Percentiles rank a stretch among this genome's conserved stretches.
Evolutionary conservation across 1,284 basidiomycete genomes (phyloP).

Genomic region (Ustilago crameri): DNA sequence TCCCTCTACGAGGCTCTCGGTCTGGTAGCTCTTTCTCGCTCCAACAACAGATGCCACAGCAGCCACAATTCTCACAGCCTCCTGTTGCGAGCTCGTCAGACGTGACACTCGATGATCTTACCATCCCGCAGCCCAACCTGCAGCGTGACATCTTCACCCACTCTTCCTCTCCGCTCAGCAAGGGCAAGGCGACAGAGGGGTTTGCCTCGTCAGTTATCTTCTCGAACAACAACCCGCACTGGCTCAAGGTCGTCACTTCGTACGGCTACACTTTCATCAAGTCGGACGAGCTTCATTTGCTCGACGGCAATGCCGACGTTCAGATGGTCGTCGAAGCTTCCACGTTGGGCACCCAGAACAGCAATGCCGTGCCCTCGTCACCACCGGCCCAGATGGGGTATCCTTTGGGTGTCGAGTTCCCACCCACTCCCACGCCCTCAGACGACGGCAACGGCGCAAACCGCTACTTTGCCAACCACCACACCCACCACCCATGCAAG

Average conservation of each 20-base stretch:
- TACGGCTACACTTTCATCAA: constrained; percentile 52
- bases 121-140: constrained; percentile 14
- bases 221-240: constrained; percentile 31
- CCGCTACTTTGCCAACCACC: constrained; percentile 35
- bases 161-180: constrained; percentile 24
- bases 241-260: constrained; percentile 50
- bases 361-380: constrained; percentile 31
- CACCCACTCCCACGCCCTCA: constrained; percentile 42
- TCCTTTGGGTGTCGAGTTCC: constrained; percentile 43
- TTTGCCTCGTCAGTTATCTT: constrained; percentile 2
- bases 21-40: constrained; percentile 22
- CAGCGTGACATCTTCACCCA: constrained; percentile 43
- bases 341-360: constrained; percentile 16
- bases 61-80: constrained; percentile 13
- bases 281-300: constrained; percentile 40
- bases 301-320: constrained; percentile 45
- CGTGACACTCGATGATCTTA: constrained; percentile 39
- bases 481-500: constrained; percentile 16
- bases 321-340: constrained; percentile 42
- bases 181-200: constrained; percentile 27
- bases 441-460: constrained; percentile 33
- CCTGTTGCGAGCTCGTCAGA: constrained; percentile 43
- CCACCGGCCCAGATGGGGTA: constrained; percentile 38
- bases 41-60: constrained; percentile 15
- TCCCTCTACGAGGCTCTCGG: constrained; percentile 34